Evolutionary conservation across 2,329 filamentous ascomycete species (phyloP).

Genomic region (Grosmannia penicillata): DNA sequence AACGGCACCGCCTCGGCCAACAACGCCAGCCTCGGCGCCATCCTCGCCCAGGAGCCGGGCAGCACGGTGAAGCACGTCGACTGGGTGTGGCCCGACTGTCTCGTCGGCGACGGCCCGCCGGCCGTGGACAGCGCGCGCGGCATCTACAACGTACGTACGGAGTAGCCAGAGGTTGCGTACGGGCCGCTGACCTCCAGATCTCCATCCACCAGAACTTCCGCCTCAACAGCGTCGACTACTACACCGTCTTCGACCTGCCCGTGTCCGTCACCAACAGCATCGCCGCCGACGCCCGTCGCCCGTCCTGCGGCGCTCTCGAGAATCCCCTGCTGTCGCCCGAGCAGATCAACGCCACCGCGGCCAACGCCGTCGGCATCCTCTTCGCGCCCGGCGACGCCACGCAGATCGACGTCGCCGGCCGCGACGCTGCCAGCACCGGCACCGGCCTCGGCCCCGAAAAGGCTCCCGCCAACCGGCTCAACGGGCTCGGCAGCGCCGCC

Average conservation of each 20-base stretch:
- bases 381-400: conserved; percentile 38
- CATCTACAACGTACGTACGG: conserved; percentile 38
- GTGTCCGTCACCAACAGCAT: conserved; percentile 55
- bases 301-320: conserved; percentile 31
- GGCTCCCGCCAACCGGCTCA: conserved; percentile 15
- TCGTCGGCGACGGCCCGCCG: conserved; percentile 42
- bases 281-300: conserved; percentile 18
- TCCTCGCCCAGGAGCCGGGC: conserved; percentile 47
- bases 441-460: conserved; percentile 10
- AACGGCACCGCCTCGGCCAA: conserved; percentile 46
- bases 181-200: conserved; percentile 29
- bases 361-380: conserved; percentile 29
- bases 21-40: conserved; percentile 42
- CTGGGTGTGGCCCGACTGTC: conserved; percentile 56
- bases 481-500: conserved; percentile 17
- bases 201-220: conserved; percentile 58
- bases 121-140: conserved; percentile 37
- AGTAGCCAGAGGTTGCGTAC: too few species aligned
- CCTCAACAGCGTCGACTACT: conserved; percentile 46
- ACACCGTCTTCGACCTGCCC: conserved; percentile 58
- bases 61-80: conserved; percentile 62
- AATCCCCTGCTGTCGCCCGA: conserved; percentile 35
- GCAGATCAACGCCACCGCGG: conserved; percentile 25
- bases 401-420: conserved; percentile 21
- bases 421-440: conserved; percentile 7